These are phyloP conservation scores for Ophiostoma triangulosporum DNA, from an alignment of 2,329 filamentous ascomycete species.

Conservation along the genomic window DNA sequence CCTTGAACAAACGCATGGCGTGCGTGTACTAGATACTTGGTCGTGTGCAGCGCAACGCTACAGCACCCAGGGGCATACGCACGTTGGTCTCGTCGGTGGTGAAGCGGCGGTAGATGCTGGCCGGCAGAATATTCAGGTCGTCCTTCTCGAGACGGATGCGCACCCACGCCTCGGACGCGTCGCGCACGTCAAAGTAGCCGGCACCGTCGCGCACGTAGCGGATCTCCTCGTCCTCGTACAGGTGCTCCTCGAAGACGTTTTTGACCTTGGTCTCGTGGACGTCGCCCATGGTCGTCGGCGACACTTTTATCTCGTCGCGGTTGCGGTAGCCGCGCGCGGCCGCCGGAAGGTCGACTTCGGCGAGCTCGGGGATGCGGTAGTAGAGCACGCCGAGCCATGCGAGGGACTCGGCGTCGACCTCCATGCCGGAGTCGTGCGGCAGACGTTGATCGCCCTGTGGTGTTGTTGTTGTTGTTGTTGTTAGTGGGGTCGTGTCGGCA, in stretches of 20 bases:
- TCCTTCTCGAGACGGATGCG: conserved; percentile 70
- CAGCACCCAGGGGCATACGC: conserved; percentile 10
- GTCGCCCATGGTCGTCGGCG: conserved; percentile 70
- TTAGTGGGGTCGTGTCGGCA: background rate
- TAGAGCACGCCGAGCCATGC: conserved; percentile 67
- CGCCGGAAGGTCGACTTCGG: conserved; percentile 61
- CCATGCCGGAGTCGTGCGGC: conserved; percentile 71
- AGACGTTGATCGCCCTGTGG: conserved; percentile 92
- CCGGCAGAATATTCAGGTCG: conserved; percentile 84
- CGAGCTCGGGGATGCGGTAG: conserved; percentile 49
- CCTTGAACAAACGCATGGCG: conserved; percentile 93
- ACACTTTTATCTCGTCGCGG: conserved; percentile 84
- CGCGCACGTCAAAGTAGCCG: conserved; percentile 88
- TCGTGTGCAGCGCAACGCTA: no score
- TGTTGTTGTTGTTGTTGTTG: no score
- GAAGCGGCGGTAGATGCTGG: conserved; percentile 94
- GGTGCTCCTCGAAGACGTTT: conserved; percentile 84
- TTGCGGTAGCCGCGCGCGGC: conserved; percentile 74
- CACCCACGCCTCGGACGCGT: conserved; percentile 75
- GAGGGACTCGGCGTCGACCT: conserved; percentile 53
- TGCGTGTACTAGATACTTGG: conserved; percentile 64
- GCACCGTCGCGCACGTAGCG: conserved; percentile 78
- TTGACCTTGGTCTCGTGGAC: conserved; percentile 89
- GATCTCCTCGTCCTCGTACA: conserved; percentile 98
- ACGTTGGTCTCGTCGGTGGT: conserved; percentile 88